Base-by-base conservation (phyloP, 139 green algal genomes). In the Chlorella ohadii region DNA sequence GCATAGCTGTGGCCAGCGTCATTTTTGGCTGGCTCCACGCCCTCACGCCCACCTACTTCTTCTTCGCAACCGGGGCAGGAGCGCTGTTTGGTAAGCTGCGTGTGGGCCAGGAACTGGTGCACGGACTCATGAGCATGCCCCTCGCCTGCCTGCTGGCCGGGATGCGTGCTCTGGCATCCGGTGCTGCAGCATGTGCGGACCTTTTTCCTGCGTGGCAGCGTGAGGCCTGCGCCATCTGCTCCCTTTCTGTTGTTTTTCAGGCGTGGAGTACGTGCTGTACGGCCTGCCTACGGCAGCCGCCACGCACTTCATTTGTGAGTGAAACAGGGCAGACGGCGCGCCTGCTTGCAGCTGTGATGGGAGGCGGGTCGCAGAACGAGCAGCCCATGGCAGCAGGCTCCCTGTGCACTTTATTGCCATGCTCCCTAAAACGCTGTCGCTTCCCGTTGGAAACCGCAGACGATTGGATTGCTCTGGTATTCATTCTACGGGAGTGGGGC, bases 21-120 rank as follows among this genome's bases (percentile, higher is more conserved):
- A 2, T 79, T 1, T 88, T 88, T 82, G 84, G 84, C 13, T 38
- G 55, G 19, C 72, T 84, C 19, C 84, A 88, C 67, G 84, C 84
- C n/a, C 47, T 80, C 34, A 85, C 84, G 0, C 74, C 84, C 20
- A 36, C 47, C 27, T 88, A 88, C 19, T 85, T 88, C 22, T 38
- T 33, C 11, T 88, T 81, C 55, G 84, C 84, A 4, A 76, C 66
- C 0, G 51, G 34, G 27, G 77, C 78, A 16, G 79, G 84, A 5
- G 56, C n/a, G 16, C 28, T 88, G 31, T 88, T 88, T 74, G 76
- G 80, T 85, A 59, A 85, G 68, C 41, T 20, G 33, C 9, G 22
- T 33, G 22, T 57, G 74, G 63, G 9, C 44, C 44, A 51, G 6
- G 44, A 51, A 9, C 11, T 2, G 39, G 34, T 61, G 38, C 22